phyloP scores from a whole-genome alignment of 148 eudicot genomes.

The Limonium bicolor region DNA sequence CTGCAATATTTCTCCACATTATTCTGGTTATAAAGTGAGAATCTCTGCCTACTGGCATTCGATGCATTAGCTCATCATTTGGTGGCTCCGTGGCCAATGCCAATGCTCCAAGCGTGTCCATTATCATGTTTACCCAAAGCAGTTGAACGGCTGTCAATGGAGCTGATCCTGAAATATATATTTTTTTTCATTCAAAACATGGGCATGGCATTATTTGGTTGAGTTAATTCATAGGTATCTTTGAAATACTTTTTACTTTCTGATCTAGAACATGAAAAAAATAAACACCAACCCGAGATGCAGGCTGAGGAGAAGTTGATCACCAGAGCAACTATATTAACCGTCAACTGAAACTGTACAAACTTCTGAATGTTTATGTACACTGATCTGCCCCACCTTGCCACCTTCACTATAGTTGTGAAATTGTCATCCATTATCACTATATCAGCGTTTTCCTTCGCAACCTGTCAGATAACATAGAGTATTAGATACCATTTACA shows the following conservation, averaged over 20 bases:
- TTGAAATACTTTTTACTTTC: too few relatives aligned
- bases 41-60: conserved; percentile 51
- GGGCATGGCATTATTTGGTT: too few relatives aligned
- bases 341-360: conserved; percentile 84
- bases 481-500: too few relatives aligned
- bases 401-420: conserved; percentile 55
- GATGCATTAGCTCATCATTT: conserved; percentile 52
- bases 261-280: neutral
- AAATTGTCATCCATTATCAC: conserved; percentile 80
- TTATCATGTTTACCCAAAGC: conserved; percentile 93
- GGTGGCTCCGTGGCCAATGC: conserved; percentile 90
- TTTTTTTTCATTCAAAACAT: too few relatives aligned
- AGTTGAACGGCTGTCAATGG: conserved; percentile 80
- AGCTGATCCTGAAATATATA: conserved; percentile 65
- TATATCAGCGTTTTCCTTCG: conserved; percentile 81
- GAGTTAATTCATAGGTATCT: too few relatives aligned
- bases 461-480: conserved; percentile 33
- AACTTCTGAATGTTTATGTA: conserved; percentile 84
- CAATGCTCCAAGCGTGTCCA: conserved; percentile 86
- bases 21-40: conserved; percentile 37
- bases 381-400: conserved; percentile 77
- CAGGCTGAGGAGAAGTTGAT: conserved; percentile 72
- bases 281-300: conserved; percentile 33
- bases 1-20: conserved; percentile 81
- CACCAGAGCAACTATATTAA: conserved; percentile 74